Percentiles rank a stretch among this genome's conserved stretches.
These are phyloP conservation scores for Castanopsis chinensis DNA, from an alignment of 306 rosid genomes.

Conservation along the genomic window DNA sequence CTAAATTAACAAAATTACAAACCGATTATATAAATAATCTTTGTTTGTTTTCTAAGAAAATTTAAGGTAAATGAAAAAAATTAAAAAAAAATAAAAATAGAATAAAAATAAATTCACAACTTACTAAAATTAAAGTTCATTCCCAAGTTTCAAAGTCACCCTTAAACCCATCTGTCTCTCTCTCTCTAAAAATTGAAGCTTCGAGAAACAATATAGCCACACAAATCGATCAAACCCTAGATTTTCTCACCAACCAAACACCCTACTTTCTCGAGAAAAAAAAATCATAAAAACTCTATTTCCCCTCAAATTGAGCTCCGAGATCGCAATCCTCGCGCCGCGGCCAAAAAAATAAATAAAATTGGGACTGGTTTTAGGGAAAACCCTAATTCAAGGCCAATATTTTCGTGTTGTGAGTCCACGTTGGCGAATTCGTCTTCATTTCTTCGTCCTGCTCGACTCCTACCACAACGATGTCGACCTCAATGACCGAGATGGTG, in stretches of 20 bases:
- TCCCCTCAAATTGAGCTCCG: background rate
- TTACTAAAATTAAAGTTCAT: too few relatives aligned
- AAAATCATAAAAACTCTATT: background rate
- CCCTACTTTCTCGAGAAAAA: slow-evolving; percentile 15
- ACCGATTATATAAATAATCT: too few relatives aligned
- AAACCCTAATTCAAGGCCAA: slow-evolving; percentile 44
- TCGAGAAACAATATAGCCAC: slow-evolving; percentile 14
- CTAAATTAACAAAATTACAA: too few relatives aligned
- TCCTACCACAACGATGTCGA: slow-evolving; percentile 59
- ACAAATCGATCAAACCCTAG: slow-evolving; percentile 34
- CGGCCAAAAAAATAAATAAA: slow-evolving; percentile 1
- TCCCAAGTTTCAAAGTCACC: too few relatives aligned
- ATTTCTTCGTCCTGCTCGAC: slow-evolving; percentile 27
- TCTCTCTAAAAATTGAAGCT: background rate
- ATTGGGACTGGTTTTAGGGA: slow-evolving; percentile 74
- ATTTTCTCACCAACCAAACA: slow-evolving; percentile 38
- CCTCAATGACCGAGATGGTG: slow-evolving; percentile 64
- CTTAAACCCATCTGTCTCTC: too few relatives aligned
- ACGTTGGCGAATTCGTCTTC: slow-evolving; percentile 10
- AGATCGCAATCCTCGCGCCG: slow-evolving; percentile 17
- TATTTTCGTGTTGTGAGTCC: slow-evolving; percentile 17
- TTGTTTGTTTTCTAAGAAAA: too few relatives aligned
- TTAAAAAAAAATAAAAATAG: too few relatives aligned
- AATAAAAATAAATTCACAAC: too few relatives aligned
- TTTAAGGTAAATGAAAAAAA: too few relatives aligned